Percentiles rank a stretch among this genome's conserved stretches.
Conservation (phyloP, 441 rosid species). For the Mallotus japonicus region DNA sequence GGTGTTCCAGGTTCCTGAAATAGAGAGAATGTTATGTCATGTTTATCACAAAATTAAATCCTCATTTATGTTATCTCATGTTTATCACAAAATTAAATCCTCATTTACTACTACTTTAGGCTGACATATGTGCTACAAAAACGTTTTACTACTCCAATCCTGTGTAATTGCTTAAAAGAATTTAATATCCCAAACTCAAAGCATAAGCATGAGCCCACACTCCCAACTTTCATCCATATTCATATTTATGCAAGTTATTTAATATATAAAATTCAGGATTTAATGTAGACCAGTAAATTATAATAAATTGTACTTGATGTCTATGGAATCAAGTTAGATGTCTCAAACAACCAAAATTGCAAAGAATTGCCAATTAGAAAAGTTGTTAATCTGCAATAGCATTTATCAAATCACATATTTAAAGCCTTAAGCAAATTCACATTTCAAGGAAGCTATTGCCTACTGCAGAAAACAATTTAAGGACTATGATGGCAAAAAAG, state of each 20-base stretch:
- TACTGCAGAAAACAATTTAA: background rate
- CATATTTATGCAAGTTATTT: no score
- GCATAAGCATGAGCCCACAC: no score
- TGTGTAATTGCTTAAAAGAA: background rate
- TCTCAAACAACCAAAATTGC: background rate
- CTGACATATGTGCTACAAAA: background rate
- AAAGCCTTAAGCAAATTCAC: no score
- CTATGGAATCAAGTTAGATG: no score
- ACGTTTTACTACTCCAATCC: background rate
- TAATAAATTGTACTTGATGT: no score
- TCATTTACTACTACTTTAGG: background rate
- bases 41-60: background rate
- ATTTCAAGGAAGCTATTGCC: background rate
- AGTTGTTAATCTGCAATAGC: background rate
- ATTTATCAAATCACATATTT: no score
- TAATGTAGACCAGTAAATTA: no score
- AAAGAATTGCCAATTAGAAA: background rate
- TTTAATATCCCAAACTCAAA: background rate
- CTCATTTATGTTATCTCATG: background rate
- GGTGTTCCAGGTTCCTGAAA: conserved; percentile 50
- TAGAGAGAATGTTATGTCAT: background rate
- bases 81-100: background rate
- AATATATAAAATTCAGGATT: no score
- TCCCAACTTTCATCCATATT: no score
- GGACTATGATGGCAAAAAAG: background rate